Conservation (phyloP, 257 asterid species). For the Capsicum pubescens region DNA sequence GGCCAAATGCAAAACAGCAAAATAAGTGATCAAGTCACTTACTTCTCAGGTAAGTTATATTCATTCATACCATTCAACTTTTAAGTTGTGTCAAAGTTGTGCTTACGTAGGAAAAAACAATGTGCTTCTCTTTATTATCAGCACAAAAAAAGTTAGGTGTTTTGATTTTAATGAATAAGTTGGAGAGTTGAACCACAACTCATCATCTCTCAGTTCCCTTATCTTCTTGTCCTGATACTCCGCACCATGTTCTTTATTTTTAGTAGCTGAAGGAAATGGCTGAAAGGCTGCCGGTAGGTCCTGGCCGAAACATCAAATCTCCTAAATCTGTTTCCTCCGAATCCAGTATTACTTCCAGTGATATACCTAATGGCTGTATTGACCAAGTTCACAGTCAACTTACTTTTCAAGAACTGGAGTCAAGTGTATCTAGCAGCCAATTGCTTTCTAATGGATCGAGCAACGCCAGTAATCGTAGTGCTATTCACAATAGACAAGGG, state of each 20-base stretch:
- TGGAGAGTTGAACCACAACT: too few species aligned
- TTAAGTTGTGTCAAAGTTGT: not conserved
- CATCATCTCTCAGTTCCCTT: not conserved
- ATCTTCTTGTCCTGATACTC: slow-evolving; percentile 31
- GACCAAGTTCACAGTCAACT: slow-evolving; percentile 59
- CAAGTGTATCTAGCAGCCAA: slow-evolving; percentile 57
- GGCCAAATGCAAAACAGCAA: slow-evolving; percentile 93
- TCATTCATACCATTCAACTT: not conserved
- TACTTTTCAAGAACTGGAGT: slow-evolving; percentile 58
- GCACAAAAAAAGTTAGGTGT: too few species aligned
- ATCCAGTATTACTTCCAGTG: slow-evolving; percentile 52
- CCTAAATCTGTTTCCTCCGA: slow-evolving; percentile 57
- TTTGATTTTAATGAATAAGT: too few species aligned
- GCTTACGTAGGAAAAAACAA: not conserved
- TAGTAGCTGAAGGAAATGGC: slow-evolving; percentile 95
- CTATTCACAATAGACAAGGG: slow-evolving; percentile 56
- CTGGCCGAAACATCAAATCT: slow-evolving; percentile 73
- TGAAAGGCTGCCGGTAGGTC: slow-evolving; percentile 93
- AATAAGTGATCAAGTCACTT: slow-evolving; percentile 94
- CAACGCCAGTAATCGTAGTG: slow-evolving; percentile 57
- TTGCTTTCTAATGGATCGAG: slow-evolving; percentile 63
- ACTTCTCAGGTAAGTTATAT: slow-evolving; percentile 76
- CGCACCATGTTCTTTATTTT: slow-evolving; percentile 28
- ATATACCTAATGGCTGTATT: slow-evolving; percentile 54
- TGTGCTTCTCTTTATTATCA: not conserved